Conservation (phyloP, 2,329 filamentous ascomycete species). For the Alternaria novae-zelandiae region DNA sequence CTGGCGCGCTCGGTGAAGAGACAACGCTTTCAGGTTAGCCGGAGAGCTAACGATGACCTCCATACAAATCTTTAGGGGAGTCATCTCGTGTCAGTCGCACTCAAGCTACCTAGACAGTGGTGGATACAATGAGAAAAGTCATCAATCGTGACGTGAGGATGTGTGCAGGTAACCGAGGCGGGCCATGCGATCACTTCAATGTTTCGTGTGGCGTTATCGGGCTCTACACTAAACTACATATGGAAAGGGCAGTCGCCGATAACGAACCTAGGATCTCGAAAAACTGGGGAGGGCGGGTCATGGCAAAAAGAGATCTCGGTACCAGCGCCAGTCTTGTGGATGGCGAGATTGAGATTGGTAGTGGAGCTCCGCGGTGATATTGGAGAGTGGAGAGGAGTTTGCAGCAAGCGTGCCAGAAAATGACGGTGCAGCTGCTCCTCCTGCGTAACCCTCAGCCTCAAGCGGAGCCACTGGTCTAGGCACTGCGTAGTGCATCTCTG, state of each 20-base stretch:
- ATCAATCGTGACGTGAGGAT: neutral
- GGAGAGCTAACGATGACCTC: neutral
- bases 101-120: neutral
- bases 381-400: neutral
- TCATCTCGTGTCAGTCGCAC: neutral
- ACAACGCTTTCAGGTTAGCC: neutral
- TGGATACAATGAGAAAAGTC: neutral
- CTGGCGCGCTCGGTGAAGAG: neutral
- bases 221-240: neutral
- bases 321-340: conserved; percentile 1
- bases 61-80: neutral
- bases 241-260: neutral
- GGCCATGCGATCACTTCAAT: conserved; percentile 1
- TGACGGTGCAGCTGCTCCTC: neutral
- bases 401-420: conserved; percentile 9
- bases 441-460: conserved; percentile 11
- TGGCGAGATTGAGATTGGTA: neutral
- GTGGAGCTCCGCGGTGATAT: neutral
- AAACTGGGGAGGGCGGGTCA: neutral
- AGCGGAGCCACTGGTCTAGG: conserved; percentile 1
- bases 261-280: neutral
- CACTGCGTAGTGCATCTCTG: conserved; percentile 3
- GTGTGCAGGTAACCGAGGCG: conserved; percentile 13
- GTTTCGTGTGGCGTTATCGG: conserved; percentile 2
- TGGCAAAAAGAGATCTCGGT: neutral